A percentile compares a stretch with the other conserved stretches of the same genome.
Evolutionary conservation across 257 asterid species (phyloP).

Genomic region (Scutellaria galericulata): DNA sequence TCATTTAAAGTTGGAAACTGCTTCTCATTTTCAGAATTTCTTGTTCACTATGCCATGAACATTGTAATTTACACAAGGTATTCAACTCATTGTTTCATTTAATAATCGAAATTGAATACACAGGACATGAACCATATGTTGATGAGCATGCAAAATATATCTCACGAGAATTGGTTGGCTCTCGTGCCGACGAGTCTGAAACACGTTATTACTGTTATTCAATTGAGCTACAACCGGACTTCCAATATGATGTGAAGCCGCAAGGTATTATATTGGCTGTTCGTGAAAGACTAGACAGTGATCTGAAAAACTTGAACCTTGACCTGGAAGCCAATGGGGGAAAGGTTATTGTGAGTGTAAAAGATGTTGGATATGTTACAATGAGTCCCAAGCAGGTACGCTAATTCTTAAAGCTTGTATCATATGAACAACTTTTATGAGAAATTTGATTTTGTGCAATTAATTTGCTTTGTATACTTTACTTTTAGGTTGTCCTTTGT

Average conservation of each 20-base stretch:
- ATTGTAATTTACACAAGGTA: neutral
- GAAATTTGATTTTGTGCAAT: neutral
- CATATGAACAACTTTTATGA: conserved; percentile 5
- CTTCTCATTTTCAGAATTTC: neutral
- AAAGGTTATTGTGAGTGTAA: conserved; percentile 38
- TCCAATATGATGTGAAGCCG: conserved; percentile 46
- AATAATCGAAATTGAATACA: conserved; percentile 25
- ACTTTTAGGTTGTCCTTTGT: conserved; percentile 55
- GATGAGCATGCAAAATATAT: conserved; percentile 51
- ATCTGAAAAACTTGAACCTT: conserved; percentile 39
- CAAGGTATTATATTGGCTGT: conserved; percentile 59
- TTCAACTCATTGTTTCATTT: conserved; percentile 2
- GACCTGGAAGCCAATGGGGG: conserved; percentile 64
- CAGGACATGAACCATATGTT: conserved; percentile 48
- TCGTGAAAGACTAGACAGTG: conserved; percentile 51
- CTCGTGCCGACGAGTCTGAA: conserved; percentile 27
- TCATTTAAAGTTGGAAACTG: neutral
- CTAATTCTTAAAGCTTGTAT: neutral
- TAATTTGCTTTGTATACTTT: conserved; percentile 14
- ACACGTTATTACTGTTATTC: conserved; percentile 51
- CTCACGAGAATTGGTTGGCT: conserved; percentile 68
- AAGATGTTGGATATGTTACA: conserved; percentile 36
- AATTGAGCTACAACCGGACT: conserved; percentile 48
- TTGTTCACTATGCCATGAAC: neutral
- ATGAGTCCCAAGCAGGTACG: conserved; percentile 57